Percentiles rank a stretch among this genome's conserved stretches.
These are phyloP conservation scores for Exophiala mesophila DNA, from an alignment of 2,329 filamentous ascomycete species.

Conservation along the genomic window DNA sequence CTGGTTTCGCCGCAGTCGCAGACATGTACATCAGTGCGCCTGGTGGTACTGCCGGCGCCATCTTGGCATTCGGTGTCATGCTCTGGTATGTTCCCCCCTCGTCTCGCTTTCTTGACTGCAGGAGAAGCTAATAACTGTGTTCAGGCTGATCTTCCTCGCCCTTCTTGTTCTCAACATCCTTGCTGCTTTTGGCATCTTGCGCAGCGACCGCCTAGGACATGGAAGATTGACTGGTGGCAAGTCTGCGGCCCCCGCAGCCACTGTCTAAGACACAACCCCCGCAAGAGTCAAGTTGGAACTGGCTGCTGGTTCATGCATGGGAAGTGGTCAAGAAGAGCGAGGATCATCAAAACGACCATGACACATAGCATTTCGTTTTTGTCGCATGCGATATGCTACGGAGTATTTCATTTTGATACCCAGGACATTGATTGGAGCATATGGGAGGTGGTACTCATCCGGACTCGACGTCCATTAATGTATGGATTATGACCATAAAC, in stretches of 20 bases:
- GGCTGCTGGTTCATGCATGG: no score
- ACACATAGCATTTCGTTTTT: no score
- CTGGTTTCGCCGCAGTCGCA: slow-evolving; percentile 30
- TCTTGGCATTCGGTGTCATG: slow-evolving; percentile 31
- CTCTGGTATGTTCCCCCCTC: slow-evolving; percentile 24
- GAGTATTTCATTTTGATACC: no score
- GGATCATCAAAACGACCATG: no score
- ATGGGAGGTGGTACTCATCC: no score
- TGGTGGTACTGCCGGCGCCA: slow-evolving; percentile 12
- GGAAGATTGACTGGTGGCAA: neutral
- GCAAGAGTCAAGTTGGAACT: no score
- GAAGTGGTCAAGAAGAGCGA: no score
- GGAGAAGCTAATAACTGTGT: no score
- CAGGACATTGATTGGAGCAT: no score
- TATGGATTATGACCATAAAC: no score
- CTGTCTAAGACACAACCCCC: neutral
- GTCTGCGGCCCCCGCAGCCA: neutral
- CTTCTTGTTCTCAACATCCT: slow-evolving; percentile 29
- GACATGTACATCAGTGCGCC: slow-evolving; percentile 9
- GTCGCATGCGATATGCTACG: no score
- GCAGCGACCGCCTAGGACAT: slow-evolving; percentile 29
- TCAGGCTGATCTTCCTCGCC: slow-evolving; percentile 30
- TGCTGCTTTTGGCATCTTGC: slow-evolving; percentile 28
- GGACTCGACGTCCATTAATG: no score
- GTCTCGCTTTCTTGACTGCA: neutral